Conservation (phyloP, 163 green algal species). For the Chloromonas sp. region DNA sequence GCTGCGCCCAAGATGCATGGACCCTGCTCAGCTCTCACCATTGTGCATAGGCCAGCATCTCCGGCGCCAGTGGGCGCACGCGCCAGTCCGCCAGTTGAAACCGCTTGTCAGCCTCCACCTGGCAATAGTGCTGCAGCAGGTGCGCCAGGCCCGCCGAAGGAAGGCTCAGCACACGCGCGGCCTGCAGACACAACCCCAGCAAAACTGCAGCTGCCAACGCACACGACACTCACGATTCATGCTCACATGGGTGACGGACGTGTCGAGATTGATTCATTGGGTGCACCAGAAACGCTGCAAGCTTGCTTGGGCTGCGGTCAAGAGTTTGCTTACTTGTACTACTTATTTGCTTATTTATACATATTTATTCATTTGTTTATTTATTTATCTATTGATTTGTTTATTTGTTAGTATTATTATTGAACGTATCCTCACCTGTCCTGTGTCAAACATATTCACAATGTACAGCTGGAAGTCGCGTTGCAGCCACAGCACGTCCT, state of each 20-base stretch:
- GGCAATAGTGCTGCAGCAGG: slow-evolving; percentile 73
- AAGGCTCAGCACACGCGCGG: slow-evolving; percentile 61
- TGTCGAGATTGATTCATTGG: not conserved
- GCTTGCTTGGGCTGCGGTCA: not conserved
- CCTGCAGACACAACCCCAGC: not conserved
- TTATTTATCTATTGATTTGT: not conserved
- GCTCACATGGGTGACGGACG: no score
- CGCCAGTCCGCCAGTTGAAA: slow-evolving; percentile 92
- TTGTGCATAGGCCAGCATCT: slow-evolving; percentile 82
- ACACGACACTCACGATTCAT: not conserved
- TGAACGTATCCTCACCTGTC: slow-evolving; percentile 50
- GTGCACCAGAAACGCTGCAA: not conserved
- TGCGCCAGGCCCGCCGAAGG: slow-evolving; percentile 59
- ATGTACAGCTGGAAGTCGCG: slow-evolving; percentile 92
- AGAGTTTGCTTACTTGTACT: not conserved
- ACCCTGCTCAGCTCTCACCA: no score
- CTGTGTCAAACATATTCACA: slow-evolving; percentile 93
- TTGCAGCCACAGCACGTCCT: slow-evolving; percentile 76
- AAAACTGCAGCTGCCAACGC: not conserved
- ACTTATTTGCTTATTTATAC: not conserved
- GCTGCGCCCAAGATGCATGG: no score
- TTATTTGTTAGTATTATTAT: not conserved
- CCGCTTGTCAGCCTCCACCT: slow-evolving; percentile 59
- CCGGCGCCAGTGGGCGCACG: slow-evolving; percentile 61
- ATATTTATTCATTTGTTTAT: not conserved